Conservation (phyloP, 306 rosid genomes). For the Vigna hirtella region DNA sequence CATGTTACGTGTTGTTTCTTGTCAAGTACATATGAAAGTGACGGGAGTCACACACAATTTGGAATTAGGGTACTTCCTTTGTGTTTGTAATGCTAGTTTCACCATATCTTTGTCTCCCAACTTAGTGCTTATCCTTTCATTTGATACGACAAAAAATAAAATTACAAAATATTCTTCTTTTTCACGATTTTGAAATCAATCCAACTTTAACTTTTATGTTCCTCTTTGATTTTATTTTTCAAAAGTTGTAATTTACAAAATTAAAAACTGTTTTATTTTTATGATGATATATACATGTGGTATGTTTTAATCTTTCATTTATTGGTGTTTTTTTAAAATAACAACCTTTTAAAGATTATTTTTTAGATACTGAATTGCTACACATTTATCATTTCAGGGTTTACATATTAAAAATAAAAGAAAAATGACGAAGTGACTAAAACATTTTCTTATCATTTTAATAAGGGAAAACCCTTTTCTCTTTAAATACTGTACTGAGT, state of each 20-base stretch:
- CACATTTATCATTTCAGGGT: too few species aligned
- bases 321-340: too few species aligned
- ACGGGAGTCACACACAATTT: conserved; percentile 42
- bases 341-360: too few species aligned
- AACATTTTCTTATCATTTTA: too few species aligned
- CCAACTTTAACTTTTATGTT: neutral
- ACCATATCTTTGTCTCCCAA: conserved; percentile 5
- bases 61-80: conserved; percentile 23
- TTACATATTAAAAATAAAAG: too few species aligned
- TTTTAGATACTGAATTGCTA: too few species aligned
- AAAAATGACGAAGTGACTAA: too few species aligned
- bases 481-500: too few species aligned
- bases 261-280: neutral
- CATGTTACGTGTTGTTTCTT: conserved; percentile 43
- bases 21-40: conserved; percentile 45
- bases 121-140: neutral
- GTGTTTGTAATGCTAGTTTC: neutral
- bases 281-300: neutral
- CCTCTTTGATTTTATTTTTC: neutral
- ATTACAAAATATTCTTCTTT: neutral
- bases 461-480: too few species aligned
- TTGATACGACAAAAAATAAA: neutral
- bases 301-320: too few species aligned
- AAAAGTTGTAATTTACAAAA: neutral
- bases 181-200: neutral